phyloP scores from a whole-genome alignment of 1,284 basidiomycete genomes.

The Ganoderma lucidum region DNA sequence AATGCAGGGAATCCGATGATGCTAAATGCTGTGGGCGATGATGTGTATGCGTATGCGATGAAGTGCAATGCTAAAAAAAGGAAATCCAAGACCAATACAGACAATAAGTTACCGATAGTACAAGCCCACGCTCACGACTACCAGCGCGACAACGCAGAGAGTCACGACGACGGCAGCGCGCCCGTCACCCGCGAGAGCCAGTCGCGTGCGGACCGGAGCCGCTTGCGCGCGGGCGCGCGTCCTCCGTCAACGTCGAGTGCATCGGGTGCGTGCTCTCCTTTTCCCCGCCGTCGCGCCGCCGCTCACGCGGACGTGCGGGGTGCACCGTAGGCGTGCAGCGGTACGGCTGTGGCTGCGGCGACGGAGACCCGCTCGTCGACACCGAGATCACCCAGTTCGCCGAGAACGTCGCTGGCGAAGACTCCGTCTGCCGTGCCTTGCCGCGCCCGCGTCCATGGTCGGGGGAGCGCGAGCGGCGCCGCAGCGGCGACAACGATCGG shows the following conservation, averaged over 20 bases:
- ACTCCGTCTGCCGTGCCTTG: conserved; percentile 32
- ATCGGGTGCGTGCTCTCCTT: conserved; percentile 31
- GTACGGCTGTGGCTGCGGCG: conserved; percentile 38
- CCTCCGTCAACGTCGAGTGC: conserved; percentile 38
- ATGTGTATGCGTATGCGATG: conserved; percentile 20
- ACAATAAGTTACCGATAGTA: conserved; percentile 28
- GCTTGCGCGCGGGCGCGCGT: conserved; percentile 48
- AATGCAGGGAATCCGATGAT: conserved; percentile 25
- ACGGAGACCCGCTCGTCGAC: conserved; percentile 40
- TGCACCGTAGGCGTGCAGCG: conserved; percentile 32
- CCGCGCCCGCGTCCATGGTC: conserved; percentile 27
- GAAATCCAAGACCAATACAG: conserved; percentile 28
- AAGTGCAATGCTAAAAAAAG: conserved; percentile 25
- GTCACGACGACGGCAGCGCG: conserved; percentile 48
- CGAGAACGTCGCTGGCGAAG: conserved; percentile 34
- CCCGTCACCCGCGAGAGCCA: conserved; percentile 66
- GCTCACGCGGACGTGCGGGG: conserved; percentile 23
- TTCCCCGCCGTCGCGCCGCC: conserved; percentile 24
- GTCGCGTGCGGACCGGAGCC: conserved; percentile 58
- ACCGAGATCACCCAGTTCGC: conserved; percentile 42
- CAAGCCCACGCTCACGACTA: conserved; percentile 17
- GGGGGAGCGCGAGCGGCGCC: conserved; percentile 42
- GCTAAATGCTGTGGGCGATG: conserved; percentile 22
- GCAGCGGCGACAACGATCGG: conserved; percentile 41
- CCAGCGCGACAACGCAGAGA: conserved; percentile 24